Evolutionary conservation across 805 yeast species (phyloP), one percentile per base, ranked within the genome.

Genomic region (Isabelozyma gotoi): DNA sequence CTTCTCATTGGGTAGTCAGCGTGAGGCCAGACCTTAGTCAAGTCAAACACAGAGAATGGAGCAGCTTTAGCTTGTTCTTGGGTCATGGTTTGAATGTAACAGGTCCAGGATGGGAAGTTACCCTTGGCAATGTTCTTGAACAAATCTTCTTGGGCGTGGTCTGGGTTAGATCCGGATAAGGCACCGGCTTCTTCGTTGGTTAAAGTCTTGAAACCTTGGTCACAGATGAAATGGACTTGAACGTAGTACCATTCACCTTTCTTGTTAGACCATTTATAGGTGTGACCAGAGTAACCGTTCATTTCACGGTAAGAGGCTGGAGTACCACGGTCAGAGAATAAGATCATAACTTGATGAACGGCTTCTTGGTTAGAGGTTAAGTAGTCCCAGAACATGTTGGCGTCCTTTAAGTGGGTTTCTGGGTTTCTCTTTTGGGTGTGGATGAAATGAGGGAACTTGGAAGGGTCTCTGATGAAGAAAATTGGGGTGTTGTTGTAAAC

Each of bases 1-100:
- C 82, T 82, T 66, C 96, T 81, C 71, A 89, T 68, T 59, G 97
- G 96, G 76, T 81, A 89, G 44, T 88, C 84, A 55, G 70, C 72
- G 62, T 89, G 95, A 29, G 96, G 89, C 97, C 97, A 89, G 43
- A 87, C 85, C 73, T 90, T 90, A 50, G 97, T 89, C 65, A 89
- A 76, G 68, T 89, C 97, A 62, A 87, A 88, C 36, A 90, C 91
- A 5, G 92, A 85, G 69, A 85, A 88, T 60, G 85, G 84, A 39
- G 79, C 78, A 47, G 80, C 67, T 65, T 84, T 77, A 47, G 96
- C 89, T 67, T 89, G 82, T 55, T 81, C 87, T 48, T 80, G 79
- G 29, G 96, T 85, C 96, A 89, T 89, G 36, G 88, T 78, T 73
- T 89, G 96, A 42, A 89, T 68, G 67, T 85, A 88, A 49, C 80